Percentiles rank a stretch among this genome's conserved stretches.
Conservation (phyloP, 495 filamentous ascomycete genomes). For the Cercophora samala region DNA sequence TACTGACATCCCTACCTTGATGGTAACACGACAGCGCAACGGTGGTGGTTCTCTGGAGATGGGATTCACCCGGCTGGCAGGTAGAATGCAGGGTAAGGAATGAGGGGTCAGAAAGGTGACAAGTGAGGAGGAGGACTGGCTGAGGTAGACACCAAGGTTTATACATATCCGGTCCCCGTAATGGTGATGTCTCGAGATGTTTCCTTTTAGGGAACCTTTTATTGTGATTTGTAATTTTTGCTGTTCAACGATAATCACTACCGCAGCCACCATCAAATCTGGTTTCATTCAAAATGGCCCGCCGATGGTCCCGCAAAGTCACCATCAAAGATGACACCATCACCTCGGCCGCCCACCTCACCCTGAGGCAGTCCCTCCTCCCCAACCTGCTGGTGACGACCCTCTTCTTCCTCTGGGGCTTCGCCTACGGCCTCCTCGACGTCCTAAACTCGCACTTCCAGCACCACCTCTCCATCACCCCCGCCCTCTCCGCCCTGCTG, state of each 20-base stretch:
- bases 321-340: conserved; percentile 40
- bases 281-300: neutral
- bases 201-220: too few species aligned
- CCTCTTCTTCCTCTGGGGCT: conserved; percentile 73
- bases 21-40: too few species aligned
- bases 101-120: neutral
- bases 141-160: too few species aligned
- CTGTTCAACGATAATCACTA: too few species aligned
- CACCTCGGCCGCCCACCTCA: conserved; percentile 50
- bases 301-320: conserved; percentile 22
- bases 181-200: too few species aligned
- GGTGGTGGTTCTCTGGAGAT: neutral
- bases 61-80: neutral
- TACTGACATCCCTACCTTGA: neutral
- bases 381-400: conserved; percentile 59
- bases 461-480: conserved; percentile 33
- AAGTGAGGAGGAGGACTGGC: neutral
- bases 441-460: conserved; percentile 41
- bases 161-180: too few species aligned
- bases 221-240: too few species aligned
- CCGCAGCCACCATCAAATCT: too few species aligned
- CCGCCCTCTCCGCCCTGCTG: conserved; percentile 35
- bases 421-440: conserved; percentile 75
- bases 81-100: neutral
- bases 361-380: conserved; percentile 52